Percentiles rank a stretch among this genome's conserved stretches.
These are phyloP conservation scores for Juglanconis oblonga DNA, from an alignment of 2,329 filamentous ascomycete genomes.

Conservation along the genomic window DNA sequence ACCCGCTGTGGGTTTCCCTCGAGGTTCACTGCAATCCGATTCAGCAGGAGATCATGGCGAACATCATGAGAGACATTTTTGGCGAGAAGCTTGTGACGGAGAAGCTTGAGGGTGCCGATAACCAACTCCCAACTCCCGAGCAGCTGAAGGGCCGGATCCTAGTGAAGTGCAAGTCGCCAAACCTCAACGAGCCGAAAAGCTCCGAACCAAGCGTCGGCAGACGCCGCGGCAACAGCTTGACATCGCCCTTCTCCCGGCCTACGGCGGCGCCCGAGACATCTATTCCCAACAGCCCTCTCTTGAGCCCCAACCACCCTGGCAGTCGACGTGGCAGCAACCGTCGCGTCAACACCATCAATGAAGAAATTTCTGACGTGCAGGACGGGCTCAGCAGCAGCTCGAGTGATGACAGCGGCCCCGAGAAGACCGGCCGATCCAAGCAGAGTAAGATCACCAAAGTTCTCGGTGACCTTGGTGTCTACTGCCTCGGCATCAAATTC, in stretches of 20 bases:
- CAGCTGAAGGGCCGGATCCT: conserved; percentile 80
- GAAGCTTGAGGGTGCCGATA: conserved; percentile 65
- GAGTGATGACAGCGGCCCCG: conserved; percentile 72
- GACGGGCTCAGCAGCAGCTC: conserved; percentile 58
- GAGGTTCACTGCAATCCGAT: conserved; percentile 86
- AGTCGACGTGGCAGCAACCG: conserved; percentile 46
- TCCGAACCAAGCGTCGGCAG: conserved; percentile 38
- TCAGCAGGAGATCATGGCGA: conserved; percentile 85
- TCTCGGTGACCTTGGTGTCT: conserved; percentile 82
- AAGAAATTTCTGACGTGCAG: conserved; percentile 46
- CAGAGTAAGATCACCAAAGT: conserved; percentile 83
- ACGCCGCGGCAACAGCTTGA: conserved; percentile 67
- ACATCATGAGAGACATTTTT: conserved; percentile 83
- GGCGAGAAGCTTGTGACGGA: conserved; percentile 75
- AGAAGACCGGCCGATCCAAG: conserved; percentile 50
- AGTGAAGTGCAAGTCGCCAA: conserved; percentile 89
- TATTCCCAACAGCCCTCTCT: conserved; percentile 53
- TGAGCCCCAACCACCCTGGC: conserved; percentile 49
- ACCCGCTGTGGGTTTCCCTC: conserved; percentile 89
- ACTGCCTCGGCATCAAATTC: conserved; percentile 74
- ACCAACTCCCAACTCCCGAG: conserved; percentile 77
- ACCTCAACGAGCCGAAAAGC: conserved; percentile 46
- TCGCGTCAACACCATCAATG: conserved; percentile 56
- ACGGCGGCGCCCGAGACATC: conserved; percentile 55
- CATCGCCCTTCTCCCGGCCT: conserved; percentile 70